Base-by-base conservation (phyloP, 306 rosid species). In the Trifolium subterraneum region DNA sequence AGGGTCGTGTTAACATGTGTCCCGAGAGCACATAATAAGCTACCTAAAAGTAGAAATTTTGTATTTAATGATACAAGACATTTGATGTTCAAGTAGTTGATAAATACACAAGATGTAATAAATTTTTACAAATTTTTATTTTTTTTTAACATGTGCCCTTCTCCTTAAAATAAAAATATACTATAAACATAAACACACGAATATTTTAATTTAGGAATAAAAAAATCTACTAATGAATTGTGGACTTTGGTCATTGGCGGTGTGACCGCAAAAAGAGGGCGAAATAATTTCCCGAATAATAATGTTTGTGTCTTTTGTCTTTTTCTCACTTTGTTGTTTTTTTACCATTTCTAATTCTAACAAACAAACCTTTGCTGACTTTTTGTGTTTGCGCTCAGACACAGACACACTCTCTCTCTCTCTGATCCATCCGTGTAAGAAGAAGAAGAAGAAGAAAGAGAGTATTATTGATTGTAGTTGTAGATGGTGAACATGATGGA, bases 401-500 rank as follows among this genome's bases (percentile, higher is more conserved):
- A 11, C 50, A 12, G 16, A 12, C 15, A 11, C 48, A 8, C 45
- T 47, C 8, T 47, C 8, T 51, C 58, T 51, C 35, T 58, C 38
- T 29, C 65, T 60, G 12, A 60, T 60, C 39, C 13, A 25, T 9
- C 11, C 8, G 25, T 65, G 35, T 29, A 31, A 8, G 25, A 47
- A 12, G 2, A 19, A 25, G n/a, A n/a, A 10, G 10, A 33, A 16
- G 22, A 29, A n/a, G n/a, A n/a, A 13, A 38, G n/a, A 35, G 14
- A 16, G 23, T 48, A 48, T 47, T 3, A 1, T 25, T 25, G 2
- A 25, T 25, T 25, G 29, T n/a, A n/a, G 2, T 25, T 25, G 3
- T 0, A 18, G 56, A 76, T 77, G 82, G 82, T 80, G 78, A 82
- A 72, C 67, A 60, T 85, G 82, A 79, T 86, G 88, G 91, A 85